phyloP scores from a whole-genome alignment of 495 filamentous ascomycete genomes.

The Aspergillus avenaceus region DNA sequence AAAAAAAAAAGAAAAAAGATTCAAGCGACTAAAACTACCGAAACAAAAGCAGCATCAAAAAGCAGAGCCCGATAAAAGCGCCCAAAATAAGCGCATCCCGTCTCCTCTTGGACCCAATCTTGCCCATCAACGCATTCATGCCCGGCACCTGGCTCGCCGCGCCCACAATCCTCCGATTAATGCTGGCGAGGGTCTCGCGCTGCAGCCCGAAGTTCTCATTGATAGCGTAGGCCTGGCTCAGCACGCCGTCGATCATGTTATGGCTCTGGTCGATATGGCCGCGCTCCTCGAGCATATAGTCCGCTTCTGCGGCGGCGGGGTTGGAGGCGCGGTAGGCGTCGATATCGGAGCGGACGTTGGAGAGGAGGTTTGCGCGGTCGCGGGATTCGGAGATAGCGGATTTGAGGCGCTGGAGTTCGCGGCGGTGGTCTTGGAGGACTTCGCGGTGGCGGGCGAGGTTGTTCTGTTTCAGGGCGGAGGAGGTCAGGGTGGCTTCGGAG shows the following conservation, averaged over 20 bases:
- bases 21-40: constrained; percentile 39
- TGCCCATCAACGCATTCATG: constrained; percentile 85
- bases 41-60: constrained; percentile 81
- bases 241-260: constrained; percentile 79
- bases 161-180: constrained; percentile 82
- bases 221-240: constrained; percentile 95
- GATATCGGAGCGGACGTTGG: constrained; percentile 87
- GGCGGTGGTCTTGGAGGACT: constrained; percentile 80
- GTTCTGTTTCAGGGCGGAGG: constrained; percentile 90
- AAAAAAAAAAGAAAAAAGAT: constrained; percentile 7
- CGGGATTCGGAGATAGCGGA: constrained; percentile 66
- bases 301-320: constrained; percentile 76
- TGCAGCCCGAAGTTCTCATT: constrained; percentile 88
- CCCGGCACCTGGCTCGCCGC: constrained; percentile 89
- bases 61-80: constrained; percentile 84
- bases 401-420: constrained; percentile 72
- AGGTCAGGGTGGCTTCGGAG: constrained; percentile 83
- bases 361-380: constrained; percentile 85
- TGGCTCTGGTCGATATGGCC: constrained; percentile 79
- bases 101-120: constrained; percentile 93
- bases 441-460: constrained; percentile 90
- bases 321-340: constrained; percentile 78
- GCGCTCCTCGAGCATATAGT: constrained; percentile 96
- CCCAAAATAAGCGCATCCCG: constrained; percentile 93
- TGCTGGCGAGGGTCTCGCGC: constrained; percentile 76